Percentiles rank a stretch among this genome's conserved stretches.
Conservation (phyloP, 495 filamentous ascomycete species). For the Mycothermus thermophilus region DNA sequence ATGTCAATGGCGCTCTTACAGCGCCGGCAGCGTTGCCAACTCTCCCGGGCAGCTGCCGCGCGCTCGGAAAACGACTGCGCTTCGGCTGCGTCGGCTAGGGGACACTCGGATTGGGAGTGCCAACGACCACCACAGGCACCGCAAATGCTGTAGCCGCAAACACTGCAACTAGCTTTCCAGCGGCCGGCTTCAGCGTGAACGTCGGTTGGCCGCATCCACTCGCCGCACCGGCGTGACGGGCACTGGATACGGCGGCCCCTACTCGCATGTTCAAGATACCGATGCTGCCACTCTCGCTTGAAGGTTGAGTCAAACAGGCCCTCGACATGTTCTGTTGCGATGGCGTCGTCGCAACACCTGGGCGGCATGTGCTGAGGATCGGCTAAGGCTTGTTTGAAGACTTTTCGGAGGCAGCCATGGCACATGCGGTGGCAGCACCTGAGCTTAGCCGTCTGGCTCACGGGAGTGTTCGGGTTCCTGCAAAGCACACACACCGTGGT, state of each 20-base stretch:
- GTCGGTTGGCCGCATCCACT: slow-evolving; percentile 58
- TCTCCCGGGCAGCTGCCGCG: slow-evolving; percentile 55
- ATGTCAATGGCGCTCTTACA: slow-evolving; percentile 67
- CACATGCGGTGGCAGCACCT: slow-evolving; percentile 71
- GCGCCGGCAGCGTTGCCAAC: slow-evolving; percentile 64
- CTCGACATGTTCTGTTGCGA: slow-evolving; percentile 63
- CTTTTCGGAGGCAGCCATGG: slow-evolving; percentile 52
- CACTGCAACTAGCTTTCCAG: slow-evolving; percentile 47
- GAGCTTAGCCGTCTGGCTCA: slow-evolving; percentile 49
- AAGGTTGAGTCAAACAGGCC: slow-evolving; percentile 56
- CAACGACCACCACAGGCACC: slow-evolving; percentile 55
- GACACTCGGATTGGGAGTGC: slow-evolving; percentile 54
- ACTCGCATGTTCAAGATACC: slow-evolving; percentile 59
- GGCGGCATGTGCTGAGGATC: slow-evolving; percentile 73
- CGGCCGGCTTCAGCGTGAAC: slow-evolving; percentile 37
- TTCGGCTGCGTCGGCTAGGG: slow-evolving; percentile 55
- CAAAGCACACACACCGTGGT: slow-evolving; percentile 58
- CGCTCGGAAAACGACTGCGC: slow-evolving; percentile 46
- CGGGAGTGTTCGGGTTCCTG: slow-evolving; percentile 44
- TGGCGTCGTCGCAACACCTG: slow-evolving; percentile 60
- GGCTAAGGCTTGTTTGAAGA: slow-evolving; percentile 57
- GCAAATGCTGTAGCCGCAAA: slow-evolving; percentile 65
- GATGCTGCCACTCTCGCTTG: slow-evolving; percentile 63
- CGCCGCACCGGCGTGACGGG: slow-evolving; percentile 52
- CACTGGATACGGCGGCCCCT: slow-evolving; percentile 66